These are phyloP conservation scores for Bidens hawaiensis DNA, from an alignment of 140 eudicot genomes.

Conservation along the genomic window DNA sequence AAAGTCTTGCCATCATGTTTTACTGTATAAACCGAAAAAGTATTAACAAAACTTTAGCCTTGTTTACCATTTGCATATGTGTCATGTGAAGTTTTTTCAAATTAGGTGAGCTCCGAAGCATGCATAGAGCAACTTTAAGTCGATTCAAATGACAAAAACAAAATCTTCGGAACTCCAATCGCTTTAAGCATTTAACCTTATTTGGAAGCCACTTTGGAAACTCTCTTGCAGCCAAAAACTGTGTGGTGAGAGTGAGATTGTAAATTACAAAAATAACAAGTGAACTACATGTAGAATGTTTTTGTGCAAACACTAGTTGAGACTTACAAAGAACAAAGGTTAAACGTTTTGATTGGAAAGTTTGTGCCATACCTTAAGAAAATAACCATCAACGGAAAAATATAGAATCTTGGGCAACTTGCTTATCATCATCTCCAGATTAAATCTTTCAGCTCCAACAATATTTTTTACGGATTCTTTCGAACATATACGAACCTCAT, in stretches of 20 bases:
- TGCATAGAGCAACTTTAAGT: conserved; percentile 18
- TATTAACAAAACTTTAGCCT: neutral
- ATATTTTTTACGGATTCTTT: neutral
- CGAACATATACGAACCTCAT: neutral
- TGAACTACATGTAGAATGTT: neutral
- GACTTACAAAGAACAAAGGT: neutral
- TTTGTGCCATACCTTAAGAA: conserved; percentile 12
- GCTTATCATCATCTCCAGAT: neutral
- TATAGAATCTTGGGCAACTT: no score
- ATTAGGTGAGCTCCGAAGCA: conserved; percentile 20
- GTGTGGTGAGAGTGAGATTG: neutral
- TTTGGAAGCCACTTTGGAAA: conserved; percentile 23
- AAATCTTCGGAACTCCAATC: neutral
- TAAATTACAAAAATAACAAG: neutral
- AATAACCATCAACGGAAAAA: neutral
- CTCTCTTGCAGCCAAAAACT: conserved; percentile 8
- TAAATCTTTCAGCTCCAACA: neutral
- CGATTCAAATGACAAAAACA: conserved; percentile 10
- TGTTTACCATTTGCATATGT: neutral
- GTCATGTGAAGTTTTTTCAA: neutral
- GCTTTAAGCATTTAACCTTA: neutral
- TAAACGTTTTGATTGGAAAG: neutral
- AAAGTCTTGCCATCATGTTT: neutral
- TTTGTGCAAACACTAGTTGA: no score
- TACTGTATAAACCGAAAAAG: neutral